Base-by-base conservation (phyloP, 257 asterid species). In the Solanum arcanum region DNA sequence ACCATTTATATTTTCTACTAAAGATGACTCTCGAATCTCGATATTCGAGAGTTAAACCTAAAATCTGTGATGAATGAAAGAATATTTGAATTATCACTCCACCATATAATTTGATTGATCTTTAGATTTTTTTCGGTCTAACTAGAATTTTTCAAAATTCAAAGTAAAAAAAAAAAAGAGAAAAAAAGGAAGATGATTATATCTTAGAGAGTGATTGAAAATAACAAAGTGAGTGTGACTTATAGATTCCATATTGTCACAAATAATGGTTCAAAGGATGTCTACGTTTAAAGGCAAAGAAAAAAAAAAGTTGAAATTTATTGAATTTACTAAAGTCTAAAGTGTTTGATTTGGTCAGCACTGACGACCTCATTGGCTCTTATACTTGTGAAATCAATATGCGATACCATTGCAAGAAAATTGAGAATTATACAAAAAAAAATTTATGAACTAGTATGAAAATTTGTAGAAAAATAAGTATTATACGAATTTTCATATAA, bases 181-280 rank as follows among this genome's bases (percentile, higher is more conserved):
- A 3, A 25, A 21, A 7, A 46, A 23, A 44, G 83, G 62, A 44
- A 20, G n/a, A 42, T 77, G 64, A 44, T 44, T 35, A 46, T 33
- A 33, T 46, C 41, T 27, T 0, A 20, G 16, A 77, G 1, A 77
- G 15, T 42, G n/a, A 44, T 42, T 78, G 42, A 42, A 80, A 27
- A 78, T 47, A 80, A 80, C 42, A 16, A 47, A 47, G 42, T 80
- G 85, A 80, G 42, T 46, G 85, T 80, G 85, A 80, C 85, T 27
- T 80, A 16, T 16, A 27, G 85, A 80, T 80, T 80, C 68, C 85
- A 44, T 44, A 27, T 16, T 9, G 42, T 80, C 27, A 80, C 84
- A 47, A 80, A 47, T 27, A 80, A 80, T 47, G 41, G 84, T 47
- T 27, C 66, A 80, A 80, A 80, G 64, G 64, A 47, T 46, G 85